Conservation (phyloP, 306 rosid genomes). For the Malus sieversii region DNA sequence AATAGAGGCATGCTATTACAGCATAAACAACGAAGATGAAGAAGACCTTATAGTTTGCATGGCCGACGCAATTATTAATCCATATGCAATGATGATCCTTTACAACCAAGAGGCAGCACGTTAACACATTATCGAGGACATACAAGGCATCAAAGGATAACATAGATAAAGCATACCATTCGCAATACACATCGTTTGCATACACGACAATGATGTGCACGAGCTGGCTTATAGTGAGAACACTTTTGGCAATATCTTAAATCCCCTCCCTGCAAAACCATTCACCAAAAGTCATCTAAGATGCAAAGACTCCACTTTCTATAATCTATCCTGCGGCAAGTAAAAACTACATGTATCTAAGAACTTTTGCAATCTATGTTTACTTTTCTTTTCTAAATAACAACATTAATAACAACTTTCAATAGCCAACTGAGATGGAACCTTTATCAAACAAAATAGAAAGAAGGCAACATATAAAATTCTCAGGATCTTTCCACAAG, state of each 20-base stretch:
- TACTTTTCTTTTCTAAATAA: background rate
- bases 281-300: conserved; percentile 1
- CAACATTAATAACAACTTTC: background rate
- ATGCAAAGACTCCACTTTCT: background rate
- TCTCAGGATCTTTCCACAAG: background rate
- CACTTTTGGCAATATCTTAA: conserved; percentile 95
- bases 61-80: conserved; percentile 95
- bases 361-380: background rate
- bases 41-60: conserved; percentile 85
- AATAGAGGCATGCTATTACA: conserved; percentile 68
- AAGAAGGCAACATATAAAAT: background rate
- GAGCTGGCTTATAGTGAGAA: conserved; percentile 91
- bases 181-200: conserved; percentile 93
- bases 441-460: background rate
- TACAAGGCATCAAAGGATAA: conserved; percentile 14
- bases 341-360: background rate
- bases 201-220: conserved; percentile 97
- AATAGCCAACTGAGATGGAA: background rate
- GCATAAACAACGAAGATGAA: conserved; percentile 78
- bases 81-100: conserved; percentile 99
- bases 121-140: conserved; percentile 28
- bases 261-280: conserved; percentile 78
- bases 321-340: background rate
- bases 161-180: conserved; percentile 60
- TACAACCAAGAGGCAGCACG: conserved; percentile 36